A percentile compares a stretch with the other conserved stretches of the same genome.
Conservation (phyloP, 2,329 filamentous ascomycete genomes). For the Arthrobotrys conoides region DNA sequence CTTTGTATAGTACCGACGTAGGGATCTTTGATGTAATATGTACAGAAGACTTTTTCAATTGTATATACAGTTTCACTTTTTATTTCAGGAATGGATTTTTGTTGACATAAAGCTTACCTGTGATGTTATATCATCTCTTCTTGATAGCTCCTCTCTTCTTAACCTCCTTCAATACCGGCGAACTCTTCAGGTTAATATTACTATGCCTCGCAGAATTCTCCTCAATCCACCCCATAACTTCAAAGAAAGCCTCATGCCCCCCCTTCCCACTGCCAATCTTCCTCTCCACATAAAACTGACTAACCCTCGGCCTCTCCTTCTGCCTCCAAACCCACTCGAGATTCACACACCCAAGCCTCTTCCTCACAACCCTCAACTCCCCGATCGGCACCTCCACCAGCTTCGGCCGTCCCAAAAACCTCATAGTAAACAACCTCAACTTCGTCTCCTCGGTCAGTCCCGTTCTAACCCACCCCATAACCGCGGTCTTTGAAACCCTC, state of each 20-base stretch:
- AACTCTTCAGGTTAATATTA: neutral
- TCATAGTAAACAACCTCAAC: constrained; percentile 62
- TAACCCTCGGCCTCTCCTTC: constrained; percentile 53
- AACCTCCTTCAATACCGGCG: neutral
- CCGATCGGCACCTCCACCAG: constrained; percentile 61
- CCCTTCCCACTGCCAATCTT: constrained; percentile 42
- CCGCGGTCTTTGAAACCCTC: constrained; percentile 46
- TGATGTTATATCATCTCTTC: neutral
- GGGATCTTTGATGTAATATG: constrained; percentile 30
- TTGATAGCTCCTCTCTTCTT: constrained; percentile 9
- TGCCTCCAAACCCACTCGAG: constrained; percentile 55
- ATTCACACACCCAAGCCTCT: constrained; percentile 63
- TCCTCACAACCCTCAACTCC: constrained; percentile 61
- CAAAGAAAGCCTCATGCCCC: constrained; percentile 54
- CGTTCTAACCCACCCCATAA: constrained; percentile 51
- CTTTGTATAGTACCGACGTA: constrained; percentile 10
- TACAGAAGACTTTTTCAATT: constrained; percentile 41
- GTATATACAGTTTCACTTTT: constrained; percentile 49
- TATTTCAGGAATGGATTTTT: neutral
- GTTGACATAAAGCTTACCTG: no score
- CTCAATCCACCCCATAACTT: constrained; percentile 46
- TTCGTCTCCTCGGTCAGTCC: constrained; percentile 59
- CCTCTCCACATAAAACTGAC: constrained; percentile 51
- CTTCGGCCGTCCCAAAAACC: constrained; percentile 62
- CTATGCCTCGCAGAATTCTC: constrained; percentile 30